A percentile compares a stretch with the other conserved stretches of the same genome.
Evolutionary conservation across 106 monocot species (phyloP).

Genomic region (Gastrodia elata): DNA sequence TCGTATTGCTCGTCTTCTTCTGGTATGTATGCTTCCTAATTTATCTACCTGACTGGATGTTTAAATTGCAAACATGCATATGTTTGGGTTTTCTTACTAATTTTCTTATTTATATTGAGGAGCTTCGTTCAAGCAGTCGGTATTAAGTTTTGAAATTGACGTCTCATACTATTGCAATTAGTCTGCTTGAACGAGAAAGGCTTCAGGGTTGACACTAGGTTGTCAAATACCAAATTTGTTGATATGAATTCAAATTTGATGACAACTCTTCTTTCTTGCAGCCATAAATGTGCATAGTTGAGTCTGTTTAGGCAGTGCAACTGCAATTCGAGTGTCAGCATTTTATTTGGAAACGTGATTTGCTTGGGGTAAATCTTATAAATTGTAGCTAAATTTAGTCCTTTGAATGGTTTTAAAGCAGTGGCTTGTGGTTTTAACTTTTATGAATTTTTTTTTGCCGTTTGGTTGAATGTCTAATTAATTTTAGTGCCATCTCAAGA

Average conservation of each 20-base stretch:
- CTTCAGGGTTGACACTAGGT: too few relatives aligned
- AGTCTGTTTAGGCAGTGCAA: neutral
- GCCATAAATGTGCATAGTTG: neutral
- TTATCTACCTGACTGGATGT: neutral
- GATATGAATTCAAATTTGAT: conserved; percentile 2
- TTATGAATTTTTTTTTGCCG: too few relatives aligned
- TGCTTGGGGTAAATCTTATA: neutral
- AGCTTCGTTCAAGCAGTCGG: neutral
- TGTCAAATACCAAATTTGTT: neutral
- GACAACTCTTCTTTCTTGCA: neutral
- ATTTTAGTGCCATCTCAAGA: too few relatives aligned
- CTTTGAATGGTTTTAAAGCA: too few relatives aligned
- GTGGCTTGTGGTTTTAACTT: too few relatives aligned
- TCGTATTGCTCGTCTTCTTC: conserved; percentile 44
- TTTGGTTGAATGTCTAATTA: too few relatives aligned
- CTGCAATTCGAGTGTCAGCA: neutral
- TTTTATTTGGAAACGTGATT: neutral
- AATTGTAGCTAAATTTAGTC: neutral
- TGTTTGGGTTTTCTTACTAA: neutral
- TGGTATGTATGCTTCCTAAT: conserved; percentile 40
- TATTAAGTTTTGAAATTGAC: neutral
- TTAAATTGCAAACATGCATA: neutral
- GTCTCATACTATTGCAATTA: neutral
- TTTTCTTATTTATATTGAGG: neutral
- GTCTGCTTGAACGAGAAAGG: too few relatives aligned